Percentiles rank a stretch among this genome's conserved stretches.
These are phyloP conservation scores for Coemansia sp. DNA, from an alignment of 192 early-diverging fungal genomes.

Conservation along the genomic window DNA sequence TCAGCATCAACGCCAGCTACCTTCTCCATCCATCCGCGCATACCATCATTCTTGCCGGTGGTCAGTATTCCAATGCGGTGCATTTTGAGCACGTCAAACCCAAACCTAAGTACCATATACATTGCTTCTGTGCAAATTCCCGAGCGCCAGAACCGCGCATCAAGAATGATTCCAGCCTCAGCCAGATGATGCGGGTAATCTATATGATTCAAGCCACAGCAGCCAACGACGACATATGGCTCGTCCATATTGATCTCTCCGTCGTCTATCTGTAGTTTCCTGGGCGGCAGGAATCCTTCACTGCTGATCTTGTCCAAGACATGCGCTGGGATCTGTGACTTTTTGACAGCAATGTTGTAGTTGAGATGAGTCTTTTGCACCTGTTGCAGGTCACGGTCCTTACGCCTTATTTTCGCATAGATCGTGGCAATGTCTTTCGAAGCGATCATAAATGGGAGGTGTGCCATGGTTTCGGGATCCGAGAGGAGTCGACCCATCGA, in stretches of 20 bases:
- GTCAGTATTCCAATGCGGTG: conserved; percentile 45
- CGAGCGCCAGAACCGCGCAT: conserved; percentile 45
- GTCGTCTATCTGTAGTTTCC: conserved; percentile 19
- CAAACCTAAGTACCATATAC: conserved; percentile 41
- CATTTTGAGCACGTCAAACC: conserved; percentile 32
- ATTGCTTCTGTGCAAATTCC: conserved; percentile 37
- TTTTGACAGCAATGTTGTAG: conserved; percentile 32
- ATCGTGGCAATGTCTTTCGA: conserved; percentile 21
- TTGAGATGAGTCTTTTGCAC: conserved; percentile 27
- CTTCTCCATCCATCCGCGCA: conserved; percentile 52
- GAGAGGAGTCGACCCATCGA: conserved; percentile 32
- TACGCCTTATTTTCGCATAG: conserved; percentile 19
- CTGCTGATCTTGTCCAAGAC: conserved; percentile 11
- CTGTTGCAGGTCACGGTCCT: conserved; percentile 23
- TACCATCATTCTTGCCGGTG: conserved; percentile 29
- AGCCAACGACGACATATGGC: conserved; percentile 40
- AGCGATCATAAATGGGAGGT: conserved; percentile 34
- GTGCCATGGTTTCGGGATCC: conserved; percentile 33
- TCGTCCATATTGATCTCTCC: conserved; percentile 35
- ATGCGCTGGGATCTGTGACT: conserved; percentile 28
- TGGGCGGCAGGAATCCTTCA: conserved; percentile 32
- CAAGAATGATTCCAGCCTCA: conserved; percentile 43
- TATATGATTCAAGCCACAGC: conserved; percentile 42
- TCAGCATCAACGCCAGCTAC: conserved; percentile 32
- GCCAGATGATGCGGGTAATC: conserved; percentile 20